Conservation (phyloP, 169 alveolate species). For the Cryptosporidium baileyi region DNA sequence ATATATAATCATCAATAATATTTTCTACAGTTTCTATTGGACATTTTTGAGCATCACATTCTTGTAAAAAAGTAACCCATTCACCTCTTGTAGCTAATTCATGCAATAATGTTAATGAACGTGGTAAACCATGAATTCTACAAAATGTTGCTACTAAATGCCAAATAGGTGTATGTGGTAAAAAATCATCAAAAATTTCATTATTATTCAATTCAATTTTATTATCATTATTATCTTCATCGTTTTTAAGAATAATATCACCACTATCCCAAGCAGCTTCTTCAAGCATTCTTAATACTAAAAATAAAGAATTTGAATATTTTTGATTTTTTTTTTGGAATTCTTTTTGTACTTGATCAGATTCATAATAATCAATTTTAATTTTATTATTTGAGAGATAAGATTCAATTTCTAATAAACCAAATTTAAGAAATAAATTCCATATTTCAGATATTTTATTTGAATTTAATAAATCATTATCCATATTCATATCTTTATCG, state of each 20-base stretch:
- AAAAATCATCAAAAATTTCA: neutral
- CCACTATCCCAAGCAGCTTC: slow-evolving; percentile 81
- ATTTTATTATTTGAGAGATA: neutral
- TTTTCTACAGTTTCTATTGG: slow-evolving; percentile 80
- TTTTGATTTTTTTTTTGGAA: slow-evolving; percentile 43
- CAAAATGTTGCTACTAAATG: slow-evolving; percentile 79
- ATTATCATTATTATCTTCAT: neutral
- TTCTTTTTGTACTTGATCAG: no score
- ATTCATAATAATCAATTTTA: neutral
- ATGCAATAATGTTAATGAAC: slow-evolving; percentile 83
- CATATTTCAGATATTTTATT: slow-evolving; percentile 34
- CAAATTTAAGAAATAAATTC: slow-evolving; percentile 47
- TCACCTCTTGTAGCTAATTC: slow-evolving; percentile 84
- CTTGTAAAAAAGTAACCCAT: slow-evolving; percentile 83
- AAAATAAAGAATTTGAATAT: slow-evolving; percentile 15
- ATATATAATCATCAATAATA: slow-evolving; percentile 81
- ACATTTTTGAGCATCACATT: slow-evolving; percentile 83
- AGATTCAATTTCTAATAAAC: slow-evolving; percentile 22
- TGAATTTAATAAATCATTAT: neutral
- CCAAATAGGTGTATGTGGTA: slow-evolving; percentile 76
- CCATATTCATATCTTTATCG: slow-evolving; percentile 13
- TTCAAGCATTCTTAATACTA: slow-evolving; percentile 72
- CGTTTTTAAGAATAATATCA: neutral
- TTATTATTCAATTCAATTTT: neutral
- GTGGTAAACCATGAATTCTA: slow-evolving; percentile 78